Evolutionary conservation across 345 rosid species (phyloP).

Genomic region (Eucalyptus dawsonii): DNA sequence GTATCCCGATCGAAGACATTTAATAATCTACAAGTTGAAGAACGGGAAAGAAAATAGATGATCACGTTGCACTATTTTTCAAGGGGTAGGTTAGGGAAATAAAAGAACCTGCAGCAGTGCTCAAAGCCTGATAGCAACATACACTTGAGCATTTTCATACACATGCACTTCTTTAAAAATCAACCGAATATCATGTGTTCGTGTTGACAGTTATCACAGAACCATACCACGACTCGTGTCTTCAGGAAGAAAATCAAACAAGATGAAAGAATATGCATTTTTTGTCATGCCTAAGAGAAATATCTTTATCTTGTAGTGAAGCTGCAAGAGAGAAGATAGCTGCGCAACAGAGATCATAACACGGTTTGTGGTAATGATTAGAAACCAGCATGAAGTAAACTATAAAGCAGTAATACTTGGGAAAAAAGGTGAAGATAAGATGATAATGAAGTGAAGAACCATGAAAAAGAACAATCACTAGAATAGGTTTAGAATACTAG

Average conservation of each 20-base stretch:
- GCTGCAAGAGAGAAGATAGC: neutral
- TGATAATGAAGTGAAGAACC: neutral
- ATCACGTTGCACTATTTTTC: neutral
- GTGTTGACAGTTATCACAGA: neutral
- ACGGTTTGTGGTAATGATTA: neutral
- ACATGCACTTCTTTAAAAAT: neutral
- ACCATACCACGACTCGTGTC: neutral
- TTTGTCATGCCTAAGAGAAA: neutral
- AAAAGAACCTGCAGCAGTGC: neutral
- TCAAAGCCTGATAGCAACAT: neutral
- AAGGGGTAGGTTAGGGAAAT: neutral
- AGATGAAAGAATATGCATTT: neutral
- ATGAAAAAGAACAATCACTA: neutral
- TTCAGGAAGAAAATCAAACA: neutral
- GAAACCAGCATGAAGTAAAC: neutral
- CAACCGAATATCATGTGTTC: neutral
- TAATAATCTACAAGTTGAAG: neutral
- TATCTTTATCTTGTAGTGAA: neutral
- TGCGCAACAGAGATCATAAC: neutral
- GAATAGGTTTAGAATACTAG: neutral
- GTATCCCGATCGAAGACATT: neutral
- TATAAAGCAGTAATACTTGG: neutral
- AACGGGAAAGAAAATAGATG: neutral
- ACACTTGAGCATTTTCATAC: neutral
- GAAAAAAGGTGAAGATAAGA: neutral